phyloP scores from a whole-genome alignment of 371 early-diverging fungal species.

The Chytridiales sp. region DNA sequence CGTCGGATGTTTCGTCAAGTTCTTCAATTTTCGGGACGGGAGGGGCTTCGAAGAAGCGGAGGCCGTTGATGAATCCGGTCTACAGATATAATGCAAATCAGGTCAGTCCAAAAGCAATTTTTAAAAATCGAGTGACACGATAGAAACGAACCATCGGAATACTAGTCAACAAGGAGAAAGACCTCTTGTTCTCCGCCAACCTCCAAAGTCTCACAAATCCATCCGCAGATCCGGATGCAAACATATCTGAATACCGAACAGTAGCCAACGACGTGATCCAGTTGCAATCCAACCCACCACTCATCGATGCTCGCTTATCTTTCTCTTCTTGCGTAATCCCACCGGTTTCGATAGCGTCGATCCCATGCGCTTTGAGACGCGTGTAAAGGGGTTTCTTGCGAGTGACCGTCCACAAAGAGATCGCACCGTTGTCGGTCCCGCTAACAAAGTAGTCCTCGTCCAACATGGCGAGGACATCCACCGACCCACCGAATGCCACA shows the following conservation, averaged over 20 bases:
- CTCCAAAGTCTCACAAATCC: conserved; percentile 88
- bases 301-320: conserved; percentile 1
- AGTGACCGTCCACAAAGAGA: conserved; percentile 87
- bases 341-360: not conserved
- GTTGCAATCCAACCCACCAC: too few species aligned
- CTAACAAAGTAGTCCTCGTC: conserved; percentile 88
- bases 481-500: conserved; percentile 60
- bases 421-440: conserved; percentile 83
- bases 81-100: conserved; percentile 1
- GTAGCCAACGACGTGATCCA: conserved; percentile 87
- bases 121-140: too few species aligned
- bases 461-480: conserved; percentile 86
- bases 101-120: conserved; percentile 8
- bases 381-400: conserved; percentile 90
- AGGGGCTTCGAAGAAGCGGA: conserved; percentile 49
- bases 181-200: conserved; percentile 61
- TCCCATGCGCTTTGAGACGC: conserved; percentile 77
- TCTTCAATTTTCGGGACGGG: not conserved
- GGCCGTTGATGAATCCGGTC: conserved; percentile 50
- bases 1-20: not conserved
- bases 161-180: conserved; percentile 55
- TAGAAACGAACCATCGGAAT: conserved; percentile 48
- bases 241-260: conserved; percentile 81
- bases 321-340: not conserved
- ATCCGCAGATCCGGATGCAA: conserved; percentile 88